These are phyloP conservation scores for Phialophora macrospora DNA, from an alignment of 2,329 filamentous ascomycete species.

Conservation along the genomic window DNA sequence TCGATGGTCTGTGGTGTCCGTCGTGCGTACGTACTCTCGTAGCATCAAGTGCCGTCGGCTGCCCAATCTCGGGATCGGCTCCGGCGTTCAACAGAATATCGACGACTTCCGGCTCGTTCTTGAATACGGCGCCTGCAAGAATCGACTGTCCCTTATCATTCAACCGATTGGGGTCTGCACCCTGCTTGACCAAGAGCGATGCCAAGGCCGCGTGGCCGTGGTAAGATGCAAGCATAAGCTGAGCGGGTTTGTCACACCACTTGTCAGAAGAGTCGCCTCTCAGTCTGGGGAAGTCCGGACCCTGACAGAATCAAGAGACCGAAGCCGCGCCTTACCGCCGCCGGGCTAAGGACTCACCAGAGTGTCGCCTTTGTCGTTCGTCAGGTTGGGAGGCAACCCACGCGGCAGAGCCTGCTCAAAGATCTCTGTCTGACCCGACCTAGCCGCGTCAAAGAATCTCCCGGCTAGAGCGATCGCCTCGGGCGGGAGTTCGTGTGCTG, in stretches of 20 bases:
- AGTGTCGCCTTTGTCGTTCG: constrained; percentile 75
- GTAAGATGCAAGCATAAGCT: constrained; percentile 75
- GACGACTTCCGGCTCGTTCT: constrained; percentile 69
- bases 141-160: constrained; percentile 73
- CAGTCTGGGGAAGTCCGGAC: not conserved
- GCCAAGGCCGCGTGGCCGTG: constrained; percentile 68
- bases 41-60: constrained; percentile 38
- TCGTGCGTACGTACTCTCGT: constrained; percentile 32
- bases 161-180: constrained; percentile 69
- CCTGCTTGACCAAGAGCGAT: constrained; percentile 63
- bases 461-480: constrained; percentile 69
- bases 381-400: constrained; percentile 71
- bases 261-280: not conserved
- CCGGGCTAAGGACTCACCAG: constrained; percentile 52
- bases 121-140: constrained; percentile 74
- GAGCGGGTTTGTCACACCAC: constrained; percentile 10
- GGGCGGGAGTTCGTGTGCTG: constrained; percentile 56
- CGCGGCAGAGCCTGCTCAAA: constrained; percentile 68
- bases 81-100: constrained; percentile 54
- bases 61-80: constrained; percentile 38
- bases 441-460: constrained; percentile 70
- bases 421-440: constrained; percentile 61
- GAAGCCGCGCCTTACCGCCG: not conserved
- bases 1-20: not conserved
- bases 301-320: not conserved